A percentile compares a stretch with the other conserved stretches of the same genome.
phyloP scores from a whole-genome alignment of 352 stramenopile species.

The Globisporangium perplexum region DNA sequence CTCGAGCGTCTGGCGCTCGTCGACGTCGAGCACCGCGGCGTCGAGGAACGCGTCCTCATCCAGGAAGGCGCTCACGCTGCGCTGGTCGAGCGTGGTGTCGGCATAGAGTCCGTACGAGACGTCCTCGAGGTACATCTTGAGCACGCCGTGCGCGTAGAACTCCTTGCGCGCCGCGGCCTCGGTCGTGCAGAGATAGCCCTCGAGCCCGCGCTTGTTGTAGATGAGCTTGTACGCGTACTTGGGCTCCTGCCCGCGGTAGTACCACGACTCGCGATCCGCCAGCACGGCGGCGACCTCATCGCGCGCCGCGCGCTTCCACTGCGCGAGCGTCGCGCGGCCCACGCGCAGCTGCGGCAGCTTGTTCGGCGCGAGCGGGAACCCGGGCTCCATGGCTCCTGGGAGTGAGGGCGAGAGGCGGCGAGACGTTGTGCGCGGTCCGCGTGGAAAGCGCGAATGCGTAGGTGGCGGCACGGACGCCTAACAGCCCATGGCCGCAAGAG shows the following conservation, averaged over 20 bases:
- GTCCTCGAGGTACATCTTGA: constrained; percentile 17
- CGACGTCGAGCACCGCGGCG: constrained; percentile 34
- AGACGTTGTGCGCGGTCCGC: too few relatives aligned
- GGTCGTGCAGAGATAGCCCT: constrained; percentile 13
- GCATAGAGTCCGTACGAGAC: constrained; percentile 35
- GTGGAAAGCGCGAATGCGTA: too few relatives aligned
- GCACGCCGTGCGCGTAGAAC: constrained; percentile 9
- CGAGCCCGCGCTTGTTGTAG: constrained; percentile 30
- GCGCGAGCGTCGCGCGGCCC: constrained; percentile 2
- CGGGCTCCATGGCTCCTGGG: constrained; percentile 4
- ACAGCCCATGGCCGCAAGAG: too few relatives aligned
- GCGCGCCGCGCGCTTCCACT: constrained; percentile 6
- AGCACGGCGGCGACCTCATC: constrained; percentile 4
- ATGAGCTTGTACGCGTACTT: constrained; percentile 16
- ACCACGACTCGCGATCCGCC: constrained; percentile 11
- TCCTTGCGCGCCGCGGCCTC: constrained; percentile 9
- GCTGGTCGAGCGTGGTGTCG: constrained; percentile 34
- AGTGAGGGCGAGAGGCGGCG: too few relatives aligned
- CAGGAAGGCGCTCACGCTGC: constrained; percentile 22
- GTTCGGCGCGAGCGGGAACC: constrained; percentile 2
- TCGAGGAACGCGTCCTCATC: constrained; percentile 23
- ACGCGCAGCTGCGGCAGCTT: constrained; percentile 6
- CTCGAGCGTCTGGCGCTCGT: constrained; percentile 26
- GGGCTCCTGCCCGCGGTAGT: constrained; percentile 7
- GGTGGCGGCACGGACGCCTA: too few relatives aligned